Conservation (phyloP, 306 rosid species). For the Glycine soja region DNA sequence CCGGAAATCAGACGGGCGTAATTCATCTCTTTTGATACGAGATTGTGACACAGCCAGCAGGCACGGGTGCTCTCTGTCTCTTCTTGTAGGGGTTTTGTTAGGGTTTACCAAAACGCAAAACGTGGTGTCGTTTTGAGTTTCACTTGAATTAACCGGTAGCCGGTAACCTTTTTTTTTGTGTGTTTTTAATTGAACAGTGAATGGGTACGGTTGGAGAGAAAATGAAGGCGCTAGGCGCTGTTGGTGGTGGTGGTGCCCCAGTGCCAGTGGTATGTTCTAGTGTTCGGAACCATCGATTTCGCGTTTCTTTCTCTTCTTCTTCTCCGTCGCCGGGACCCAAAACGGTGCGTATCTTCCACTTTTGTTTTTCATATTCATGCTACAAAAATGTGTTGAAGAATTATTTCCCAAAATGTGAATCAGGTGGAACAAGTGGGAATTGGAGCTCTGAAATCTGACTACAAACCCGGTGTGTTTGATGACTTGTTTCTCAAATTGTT, state of each 20-base stretch:
- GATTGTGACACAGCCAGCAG: not conserved
- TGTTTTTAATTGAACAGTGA: not conserved
- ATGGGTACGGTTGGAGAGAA: conserved; percentile 12
- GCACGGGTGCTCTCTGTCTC: not conserved
- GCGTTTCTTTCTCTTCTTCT: conserved; percentile 50
- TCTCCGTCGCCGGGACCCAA: conserved; percentile 47
- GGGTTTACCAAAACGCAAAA: conserved; percentile 38
- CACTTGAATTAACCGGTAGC: conserved; percentile 9
- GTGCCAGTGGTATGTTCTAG: conserved; percentile 25
- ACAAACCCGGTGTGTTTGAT: conserved; percentile 68
- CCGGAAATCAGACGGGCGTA: conserved; percentile 47
- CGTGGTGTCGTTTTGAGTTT: conserved; percentile 18
- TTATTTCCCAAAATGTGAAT: conserved; percentile 23
- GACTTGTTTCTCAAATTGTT: conserved; percentile 79
- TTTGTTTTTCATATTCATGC: not conserved
- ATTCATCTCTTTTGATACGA: conserved; percentile 53
- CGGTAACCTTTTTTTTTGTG: not conserved
- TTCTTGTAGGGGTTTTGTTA: conserved; percentile 28
- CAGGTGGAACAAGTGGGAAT: conserved; percentile 52
- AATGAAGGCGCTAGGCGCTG: conserved; percentile 65
- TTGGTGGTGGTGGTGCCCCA: conserved; percentile 31
- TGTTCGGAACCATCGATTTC: conserved; percentile 40
- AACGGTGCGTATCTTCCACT: conserved; percentile 50
- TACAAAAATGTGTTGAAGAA: not conserved
- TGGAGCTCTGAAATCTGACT: conserved; percentile 52